These are phyloP conservation scores for Neltuma alba DNA, from an alignment of 306 rosid species.

Conservation along the genomic window DNA sequence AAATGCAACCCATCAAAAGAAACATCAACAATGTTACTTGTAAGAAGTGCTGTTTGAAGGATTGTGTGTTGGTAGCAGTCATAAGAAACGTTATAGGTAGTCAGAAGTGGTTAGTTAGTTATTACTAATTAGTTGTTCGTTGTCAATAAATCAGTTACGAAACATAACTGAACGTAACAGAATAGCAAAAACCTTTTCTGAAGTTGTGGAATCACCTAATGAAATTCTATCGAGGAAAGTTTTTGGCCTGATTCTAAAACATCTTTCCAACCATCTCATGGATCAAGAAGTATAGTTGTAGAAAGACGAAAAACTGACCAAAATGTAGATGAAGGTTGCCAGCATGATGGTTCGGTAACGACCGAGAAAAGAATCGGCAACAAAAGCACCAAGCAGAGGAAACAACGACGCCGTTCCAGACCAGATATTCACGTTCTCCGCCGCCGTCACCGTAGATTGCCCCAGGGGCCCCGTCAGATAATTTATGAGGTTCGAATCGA, in stretches of 20 bases:
- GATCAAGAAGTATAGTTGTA: background rate
- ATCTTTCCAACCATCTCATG: background rate
- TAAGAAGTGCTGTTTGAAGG: background rate
- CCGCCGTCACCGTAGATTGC: conserved; percentile 53
- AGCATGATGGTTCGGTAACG: conserved; percentile 51
- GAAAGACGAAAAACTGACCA: conserved; percentile 33
- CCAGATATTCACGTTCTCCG: conserved; percentile 52
- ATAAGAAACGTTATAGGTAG: background rate
- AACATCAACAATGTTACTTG: background rate
- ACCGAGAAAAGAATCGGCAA: conserved; percentile 60
- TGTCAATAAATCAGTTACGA: background rate
- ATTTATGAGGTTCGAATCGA: conserved; percentile 46
- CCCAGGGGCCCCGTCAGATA: conserved; percentile 52
- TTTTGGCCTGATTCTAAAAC: background rate
- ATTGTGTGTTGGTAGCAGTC: background rate
- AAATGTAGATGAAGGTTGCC: conserved; percentile 48
- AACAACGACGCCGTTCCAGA: conserved; percentile 50
- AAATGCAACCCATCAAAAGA: background rate
- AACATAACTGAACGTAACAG: background rate
- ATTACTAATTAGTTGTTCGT: background rate
- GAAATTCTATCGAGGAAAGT: background rate
- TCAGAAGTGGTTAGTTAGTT: background rate
- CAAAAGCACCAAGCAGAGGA: conserved; percentile 51
- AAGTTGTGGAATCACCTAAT: background rate
- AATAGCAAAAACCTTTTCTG: background rate